Conservation (phyloP, 495 filamentous ascomycete species). For the Hypoxylon fuscum region DNA sequence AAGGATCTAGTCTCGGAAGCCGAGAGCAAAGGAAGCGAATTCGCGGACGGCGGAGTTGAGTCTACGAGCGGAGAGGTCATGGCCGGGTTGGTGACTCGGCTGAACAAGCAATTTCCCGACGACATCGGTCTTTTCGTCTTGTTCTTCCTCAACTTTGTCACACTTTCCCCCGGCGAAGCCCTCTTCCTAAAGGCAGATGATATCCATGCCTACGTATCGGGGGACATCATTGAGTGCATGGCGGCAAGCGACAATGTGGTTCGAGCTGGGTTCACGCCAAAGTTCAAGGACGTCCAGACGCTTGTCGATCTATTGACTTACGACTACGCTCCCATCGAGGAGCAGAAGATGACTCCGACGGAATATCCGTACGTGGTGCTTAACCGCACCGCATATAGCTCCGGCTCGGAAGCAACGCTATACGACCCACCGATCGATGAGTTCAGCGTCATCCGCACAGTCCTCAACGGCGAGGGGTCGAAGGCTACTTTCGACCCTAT, state of each 20-base stretch:
- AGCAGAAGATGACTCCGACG: constrained; percentile 88
- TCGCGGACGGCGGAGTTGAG: constrained; percentile 69
- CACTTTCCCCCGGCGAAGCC: constrained; percentile 84
- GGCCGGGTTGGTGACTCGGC: constrained; percentile 75
- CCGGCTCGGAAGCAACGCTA: constrained; percentile 70
- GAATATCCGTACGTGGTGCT: constrained; percentile 86
- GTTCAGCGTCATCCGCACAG: constrained; percentile 87
- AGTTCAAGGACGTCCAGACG: constrained; percentile 95
- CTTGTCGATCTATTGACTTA: constrained; percentile 95
- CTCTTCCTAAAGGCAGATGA: constrained; percentile 97
- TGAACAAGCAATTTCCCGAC: constrained; percentile 67
- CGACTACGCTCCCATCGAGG: constrained; percentile 87
- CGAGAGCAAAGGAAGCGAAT: constrained; percentile 65
- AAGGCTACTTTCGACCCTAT: constrained; percentile 88
- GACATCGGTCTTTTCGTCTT: constrained; percentile 62
- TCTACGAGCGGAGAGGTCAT: constrained; percentile 72
- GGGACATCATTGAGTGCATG: constrained; percentile 99
- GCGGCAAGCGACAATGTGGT: constrained; percentile 97
- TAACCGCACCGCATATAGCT: constrained; percentile 79
- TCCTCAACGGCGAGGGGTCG: constrained; percentile 72
- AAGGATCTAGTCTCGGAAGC: constrained; percentile 76
- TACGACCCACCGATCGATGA: constrained; percentile 98
- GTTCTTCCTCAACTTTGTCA: constrained; percentile 63
- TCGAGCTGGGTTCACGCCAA: constrained; percentile 95
- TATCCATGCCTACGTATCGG: constrained; percentile 94